Evolutionary conservation across 2,329 filamentous ascomycete genomes (phyloP).

Genomic region (Colletotrichum chlorophyti): DNA sequence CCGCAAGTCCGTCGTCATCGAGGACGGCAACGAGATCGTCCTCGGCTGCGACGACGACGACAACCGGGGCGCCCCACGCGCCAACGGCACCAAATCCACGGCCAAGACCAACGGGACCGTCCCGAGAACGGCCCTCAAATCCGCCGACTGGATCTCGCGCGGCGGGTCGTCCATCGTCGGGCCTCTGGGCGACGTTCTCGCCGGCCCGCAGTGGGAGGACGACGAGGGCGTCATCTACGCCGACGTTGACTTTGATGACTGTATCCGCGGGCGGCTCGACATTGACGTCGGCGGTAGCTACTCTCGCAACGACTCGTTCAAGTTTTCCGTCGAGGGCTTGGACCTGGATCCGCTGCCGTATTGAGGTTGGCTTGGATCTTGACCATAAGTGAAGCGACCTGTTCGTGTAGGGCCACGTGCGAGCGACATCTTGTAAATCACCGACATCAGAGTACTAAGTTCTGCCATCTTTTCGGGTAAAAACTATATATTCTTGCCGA

Average conservation of each 20-base stretch:
- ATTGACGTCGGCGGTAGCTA: conserved; percentile 87
- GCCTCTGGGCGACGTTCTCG: conserved; percentile 80
- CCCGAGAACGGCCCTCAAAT: not conserved
- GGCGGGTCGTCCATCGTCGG: conserved; percentile 86
- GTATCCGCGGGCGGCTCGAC: conserved; percentile 80
- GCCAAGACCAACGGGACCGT: not conserved
- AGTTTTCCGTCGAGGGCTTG: conserved; percentile 64
- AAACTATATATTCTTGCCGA: conserved; percentile 18
- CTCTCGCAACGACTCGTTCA: conserved; percentile 71
- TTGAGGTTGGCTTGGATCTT: conserved; percentile 27
- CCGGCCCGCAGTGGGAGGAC: conserved; percentile 86
- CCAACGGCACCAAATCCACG: conserved; percentile 7
- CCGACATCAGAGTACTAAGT: not conserved
- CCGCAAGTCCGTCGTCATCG: conserved; percentile 54
- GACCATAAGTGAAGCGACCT: not conserved
- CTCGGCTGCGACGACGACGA: conserved; percentile 41
- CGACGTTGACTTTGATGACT: conserved; percentile 89
- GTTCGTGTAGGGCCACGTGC: not conserved
- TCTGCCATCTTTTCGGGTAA: conserved; percentile 11
- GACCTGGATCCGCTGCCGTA: conserved; percentile 66
- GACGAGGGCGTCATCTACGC: conserved; percentile 69
- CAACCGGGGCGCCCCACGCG: conserved; percentile 1
- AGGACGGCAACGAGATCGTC: conserved; percentile 63
- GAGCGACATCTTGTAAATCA: not conserved
- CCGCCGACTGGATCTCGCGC: conserved; percentile 62